phyloP scores from a whole-genome alignment of 148 eudicot genomes.

The Amaranthus hypochondriacus region DNA sequence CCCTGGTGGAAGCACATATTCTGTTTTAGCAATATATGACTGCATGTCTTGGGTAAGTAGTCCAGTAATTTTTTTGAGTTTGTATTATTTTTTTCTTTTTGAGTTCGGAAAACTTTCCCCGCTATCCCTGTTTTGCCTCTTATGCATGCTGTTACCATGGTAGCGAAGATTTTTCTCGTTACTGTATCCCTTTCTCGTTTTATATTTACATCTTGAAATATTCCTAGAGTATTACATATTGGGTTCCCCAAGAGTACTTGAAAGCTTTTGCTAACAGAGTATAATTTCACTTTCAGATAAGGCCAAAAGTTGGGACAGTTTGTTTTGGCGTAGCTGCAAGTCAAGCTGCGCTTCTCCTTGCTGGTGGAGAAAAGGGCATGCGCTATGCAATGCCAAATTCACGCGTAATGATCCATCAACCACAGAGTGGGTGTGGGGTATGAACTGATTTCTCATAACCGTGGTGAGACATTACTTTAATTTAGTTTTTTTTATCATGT shows the following conservation, averaged over 20 bases:
- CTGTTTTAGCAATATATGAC: conserved; percentile 85
- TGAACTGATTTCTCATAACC: conserved; percentile 15
- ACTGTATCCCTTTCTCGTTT: too few species aligned
- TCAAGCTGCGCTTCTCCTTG: conserved; percentile 89
- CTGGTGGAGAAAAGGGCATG: conserved; percentile 99
- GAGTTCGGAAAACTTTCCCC: neutral
- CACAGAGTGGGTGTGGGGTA: conserved; percentile 85
- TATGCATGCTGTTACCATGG: too few species aligned
- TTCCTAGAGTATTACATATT: neutral
- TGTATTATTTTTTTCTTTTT: neutral
- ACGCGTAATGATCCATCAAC: conserved; percentile 91
- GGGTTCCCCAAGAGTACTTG: neutral
- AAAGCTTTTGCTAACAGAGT: conserved; percentile 6
- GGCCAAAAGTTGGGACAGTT: conserved; percentile 96
- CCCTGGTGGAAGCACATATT: conserved; percentile 91
- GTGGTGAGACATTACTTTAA: neutral
- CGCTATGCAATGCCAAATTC: conserved; percentile 96
- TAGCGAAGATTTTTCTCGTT: too few species aligned
- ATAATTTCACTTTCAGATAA: conserved; percentile 47
- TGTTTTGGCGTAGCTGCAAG: conserved; percentile 93
- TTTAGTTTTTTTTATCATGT: neutral
- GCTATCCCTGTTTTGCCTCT: too few species aligned
- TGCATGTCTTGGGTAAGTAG: conserved; percentile 98
- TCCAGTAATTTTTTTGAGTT: neutral
- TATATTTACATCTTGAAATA: too few species aligned